These are phyloP conservation scores for Penicillium sp. DNA, from an alignment of 2,329 filamentous ascomycete species.

Conservation along the genomic window DNA sequence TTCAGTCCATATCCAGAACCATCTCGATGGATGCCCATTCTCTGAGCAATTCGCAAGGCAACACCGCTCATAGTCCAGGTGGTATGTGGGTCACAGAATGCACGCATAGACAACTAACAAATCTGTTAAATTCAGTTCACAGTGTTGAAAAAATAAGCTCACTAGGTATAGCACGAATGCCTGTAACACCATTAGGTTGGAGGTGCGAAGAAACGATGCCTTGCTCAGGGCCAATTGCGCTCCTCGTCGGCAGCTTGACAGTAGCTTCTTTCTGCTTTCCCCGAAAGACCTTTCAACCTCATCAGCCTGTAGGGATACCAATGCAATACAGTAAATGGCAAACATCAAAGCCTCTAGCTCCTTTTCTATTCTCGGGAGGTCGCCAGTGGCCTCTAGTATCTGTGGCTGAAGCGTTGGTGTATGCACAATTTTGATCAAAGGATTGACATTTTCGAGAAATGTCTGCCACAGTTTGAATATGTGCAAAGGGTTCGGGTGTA, in stretches of 20 bases:
- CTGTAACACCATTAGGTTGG: slow-evolving; percentile 48
- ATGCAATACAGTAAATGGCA: slow-evolving; percentile 58
- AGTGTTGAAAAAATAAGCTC: neutral
- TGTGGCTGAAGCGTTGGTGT: slow-evolving; percentile 55
- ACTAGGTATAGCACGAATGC: slow-evolving; percentile 49
- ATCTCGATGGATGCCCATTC: slow-evolving; percentile 52
- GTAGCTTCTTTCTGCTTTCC: slow-evolving; percentile 19
- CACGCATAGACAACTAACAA: slow-evolving; percentile 33
- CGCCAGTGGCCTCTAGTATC: slow-evolving; percentile 25
- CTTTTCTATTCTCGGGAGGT: slow-evolving; percentile 13
- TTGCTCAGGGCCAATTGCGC: slow-evolving; percentile 21
- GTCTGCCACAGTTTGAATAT: slow-evolving; percentile 30
- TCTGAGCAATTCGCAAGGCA: slow-evolving; percentile 48
- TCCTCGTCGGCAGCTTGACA: slow-evolving; percentile 17
- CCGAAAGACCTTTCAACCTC: slow-evolving; percentile 22
- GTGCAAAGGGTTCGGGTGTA: slow-evolving; percentile 21
- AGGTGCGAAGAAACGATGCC: slow-evolving; percentile 41
- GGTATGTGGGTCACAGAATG: slow-evolving; percentile 47
- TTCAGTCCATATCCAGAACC: slow-evolving; percentile 46
- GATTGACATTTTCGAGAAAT: slow-evolving; percentile 45
- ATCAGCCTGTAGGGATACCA: slow-evolving; percentile 33
- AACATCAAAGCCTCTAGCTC: slow-evolving; percentile 65
- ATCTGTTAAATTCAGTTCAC: neutral
- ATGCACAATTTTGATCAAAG: slow-evolving; percentile 72
- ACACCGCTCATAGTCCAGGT: slow-evolving; percentile 54